Percentiles rank a stretch among this genome's conserved stretches.
Evolutionary conservation across 2,329 filamentous ascomycete species (phyloP).

Genomic region (Drechslerella dactyloides): DNA sequence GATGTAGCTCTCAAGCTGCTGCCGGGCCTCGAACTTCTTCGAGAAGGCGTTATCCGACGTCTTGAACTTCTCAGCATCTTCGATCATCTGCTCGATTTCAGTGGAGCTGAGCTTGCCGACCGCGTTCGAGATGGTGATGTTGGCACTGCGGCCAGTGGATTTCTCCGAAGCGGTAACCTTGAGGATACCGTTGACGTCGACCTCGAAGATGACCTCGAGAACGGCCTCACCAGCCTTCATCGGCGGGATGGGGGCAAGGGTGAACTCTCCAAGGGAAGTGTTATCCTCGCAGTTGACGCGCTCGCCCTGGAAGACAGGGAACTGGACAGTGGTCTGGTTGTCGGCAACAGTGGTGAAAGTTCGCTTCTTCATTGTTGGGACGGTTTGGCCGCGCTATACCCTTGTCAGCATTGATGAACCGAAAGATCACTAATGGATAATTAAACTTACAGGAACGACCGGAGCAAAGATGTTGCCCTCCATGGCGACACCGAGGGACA

Average conservation of each 20-base stretch:
- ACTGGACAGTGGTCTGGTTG: conserved; percentile 81
- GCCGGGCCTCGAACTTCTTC: conserved; percentile 99
- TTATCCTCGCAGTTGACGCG: conserved; percentile 98
- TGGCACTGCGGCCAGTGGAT: conserved; percentile 94
- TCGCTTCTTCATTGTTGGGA: conserved; percentile 80
- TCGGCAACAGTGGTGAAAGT: conserved; percentile 88
- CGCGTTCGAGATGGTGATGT: conserved; percentile 99
- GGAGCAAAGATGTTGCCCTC: conserved; percentile 98
- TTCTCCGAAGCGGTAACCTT: conserved; percentile 99
- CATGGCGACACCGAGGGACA: conserved; percentile 98
- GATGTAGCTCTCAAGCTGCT: conserved; percentile 99
- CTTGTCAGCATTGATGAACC: background rate
- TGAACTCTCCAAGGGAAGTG: conserved; percentile 97
- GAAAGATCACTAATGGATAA: conserved; percentile 57
- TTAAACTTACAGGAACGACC: conserved; percentile 70
- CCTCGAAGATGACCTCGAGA: conserved; percentile 97
- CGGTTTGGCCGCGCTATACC: conserved; percentile 69
- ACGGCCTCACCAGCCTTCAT: conserved; percentile 95
- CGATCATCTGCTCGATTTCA: conserved; percentile 98
- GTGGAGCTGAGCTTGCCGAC: conserved; percentile 93
- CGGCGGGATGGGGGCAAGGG: conserved; percentile 81
- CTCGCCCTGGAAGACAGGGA: conserved; percentile 95
- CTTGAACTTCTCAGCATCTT: conserved; percentile 98
- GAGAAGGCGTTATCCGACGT: conserved; percentile 95
- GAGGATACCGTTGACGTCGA: conserved; percentile 99